These are phyloP conservation scores for Smittium culicis DNA, from an alignment of 371 early-diverging fungal species.

Conservation along the genomic window DNA sequence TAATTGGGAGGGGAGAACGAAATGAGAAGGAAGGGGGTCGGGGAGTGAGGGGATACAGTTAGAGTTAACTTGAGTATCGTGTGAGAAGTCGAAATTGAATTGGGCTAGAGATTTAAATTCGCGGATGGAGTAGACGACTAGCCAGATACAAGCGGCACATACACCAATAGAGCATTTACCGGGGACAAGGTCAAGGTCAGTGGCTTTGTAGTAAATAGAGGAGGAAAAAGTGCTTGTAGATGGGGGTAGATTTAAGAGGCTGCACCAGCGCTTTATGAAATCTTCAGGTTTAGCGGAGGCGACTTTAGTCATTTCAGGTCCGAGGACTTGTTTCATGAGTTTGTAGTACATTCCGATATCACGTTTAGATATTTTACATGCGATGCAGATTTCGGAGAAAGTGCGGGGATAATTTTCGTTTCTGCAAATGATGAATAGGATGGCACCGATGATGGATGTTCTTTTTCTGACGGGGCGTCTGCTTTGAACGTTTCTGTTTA, in stretches of 20 bases:
- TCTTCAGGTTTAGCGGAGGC: constrained; percentile 19
- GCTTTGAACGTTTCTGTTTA: constrained; percentile 39
- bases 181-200: constrained; percentile 35
- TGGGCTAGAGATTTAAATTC: constrained; percentile 16
- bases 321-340: constrained; percentile 38
- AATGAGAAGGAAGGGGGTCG: constrained; percentile 4
- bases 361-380: constrained; percentile 38
- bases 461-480: constrained; percentile 43
- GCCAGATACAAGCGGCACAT: constrained; percentile 42
- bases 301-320: constrained; percentile 23
- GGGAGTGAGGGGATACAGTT: constrained; percentile 21
- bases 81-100: constrained; percentile 14
- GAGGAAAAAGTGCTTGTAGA: constrained; percentile 33
- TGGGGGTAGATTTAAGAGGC: constrained; percentile 31
- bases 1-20: not conserved
- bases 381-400: constrained; percentile 39
- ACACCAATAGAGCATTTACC: constrained; percentile 45
- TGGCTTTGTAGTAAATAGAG: constrained; percentile 36
- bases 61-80: constrained; percentile 22
- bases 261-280: constrained; percentile 37
- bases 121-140: constrained; percentile 38
- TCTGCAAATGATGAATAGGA: constrained; percentile 40
- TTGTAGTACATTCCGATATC: constrained; percentile 41
- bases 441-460: constrained; percentile 39
- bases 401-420: constrained; percentile 37